Base-by-base conservation (phyloP, 208 protist genomes). In the Vickermania spadyakhi region DNA sequence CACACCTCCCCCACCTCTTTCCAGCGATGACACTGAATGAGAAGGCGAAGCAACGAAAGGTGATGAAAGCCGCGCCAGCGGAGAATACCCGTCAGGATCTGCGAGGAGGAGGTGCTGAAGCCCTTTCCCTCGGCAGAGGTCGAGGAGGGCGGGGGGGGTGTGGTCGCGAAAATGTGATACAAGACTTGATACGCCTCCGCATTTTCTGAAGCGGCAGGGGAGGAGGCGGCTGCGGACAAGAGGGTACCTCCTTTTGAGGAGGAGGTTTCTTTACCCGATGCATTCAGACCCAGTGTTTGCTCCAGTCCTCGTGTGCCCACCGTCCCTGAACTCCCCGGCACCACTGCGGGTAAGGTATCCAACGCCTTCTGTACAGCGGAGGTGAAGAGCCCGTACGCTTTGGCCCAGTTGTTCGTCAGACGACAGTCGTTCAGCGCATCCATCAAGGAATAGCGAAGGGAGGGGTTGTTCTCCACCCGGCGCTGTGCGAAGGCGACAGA, bases 21-120 rank as follows among this genome's bases (percentile, higher is more conserved):
- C n/a, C 82, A 25, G n/a, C 68, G 78, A 18, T 73, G 61, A 0
- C 63, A 55, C 53, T 76, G 73, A 11, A 91, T 54, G 2, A 94
- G 68, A n/a, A 73, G 36, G 58, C 84, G 86, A 51, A 88, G 52
- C 36, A 94, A 56, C 36, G 86, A 22, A 65, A 81, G 85, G 64
- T 78, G 87, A 70, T 94, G 83, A 52, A 58, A 59, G 5, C 77
- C 70, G 45, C 69, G 68, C 84, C 86, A 94, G 18, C 83, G 80
- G 31, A 85, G 50, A 25, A 93, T 63, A 11, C 86, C 86, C 11
- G 45, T 31, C 21, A 77, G 14, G 60, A 70, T 69, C 26, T 22
- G 7, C 14, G 26, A 14, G 5, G 28, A 25, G 55, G 13, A 0
- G 31, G 27, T 13, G 45, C n/a, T 21, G 49, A 27, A 51, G 59